Percentiles rank a stretch among this genome's conserved stretches.
phyloP scores from a whole-genome alignment of 805 yeast genomes.

The Wickerhamiella azymoides region DNA sequence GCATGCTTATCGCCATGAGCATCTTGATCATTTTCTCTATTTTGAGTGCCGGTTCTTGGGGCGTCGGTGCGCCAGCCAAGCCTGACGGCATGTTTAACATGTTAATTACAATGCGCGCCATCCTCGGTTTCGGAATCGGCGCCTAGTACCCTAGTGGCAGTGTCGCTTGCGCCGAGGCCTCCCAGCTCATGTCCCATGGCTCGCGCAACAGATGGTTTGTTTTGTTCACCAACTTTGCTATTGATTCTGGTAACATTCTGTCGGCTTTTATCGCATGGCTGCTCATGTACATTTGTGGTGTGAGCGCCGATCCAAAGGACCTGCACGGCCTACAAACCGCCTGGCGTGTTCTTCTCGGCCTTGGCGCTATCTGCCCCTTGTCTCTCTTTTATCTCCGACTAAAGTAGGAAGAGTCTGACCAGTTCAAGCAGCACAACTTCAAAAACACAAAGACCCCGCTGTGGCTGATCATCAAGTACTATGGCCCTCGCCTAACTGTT shows the following conservation, averaged over 20 bases:
- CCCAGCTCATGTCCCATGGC: slow-evolving; percentile 64
- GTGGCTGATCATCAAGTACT: slow-evolving; percentile 54
- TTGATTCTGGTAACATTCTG: slow-evolving; percentile 74
- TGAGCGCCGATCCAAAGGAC: slow-evolving; percentile 14
- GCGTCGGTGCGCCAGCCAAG: slow-evolving; percentile 39
- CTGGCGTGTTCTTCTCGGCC: slow-evolving; percentile 83
- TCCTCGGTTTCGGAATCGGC: slow-evolving; percentile 85
- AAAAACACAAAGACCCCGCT: slow-evolving; percentile 50
- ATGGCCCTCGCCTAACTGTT: slow-evolving; percentile 64
- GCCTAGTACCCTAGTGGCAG: slow-evolving; percentile 92
- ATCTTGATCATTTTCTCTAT: slow-evolving; percentile 68
- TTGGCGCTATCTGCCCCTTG: slow-evolving; percentile 82
- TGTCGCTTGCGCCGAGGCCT: slow-evolving; percentile 86
- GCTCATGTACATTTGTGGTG: slow-evolving; percentile 64
- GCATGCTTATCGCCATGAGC: slow-evolving; percentile 67
- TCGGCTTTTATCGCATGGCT: slow-evolving; percentile 80
- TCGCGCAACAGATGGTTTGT: slow-evolving; percentile 77
- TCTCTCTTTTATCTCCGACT: slow-evolving; percentile 64
- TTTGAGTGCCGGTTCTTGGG: slow-evolving; percentile 80
- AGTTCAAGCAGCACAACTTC: slow-evolving; percentile 57
- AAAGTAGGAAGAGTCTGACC: slow-evolving; percentile 58
- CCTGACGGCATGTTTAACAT: slow-evolving; percentile 72
- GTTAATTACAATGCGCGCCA: slow-evolving; percentile 69
- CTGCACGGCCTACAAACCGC: slow-evolving; percentile 58
- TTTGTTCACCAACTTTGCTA: slow-evolving; percentile 80